Base-by-base conservation (phyloP, 371 early-diverging fungal genomes). In the Rhizopus delemar region DNA sequence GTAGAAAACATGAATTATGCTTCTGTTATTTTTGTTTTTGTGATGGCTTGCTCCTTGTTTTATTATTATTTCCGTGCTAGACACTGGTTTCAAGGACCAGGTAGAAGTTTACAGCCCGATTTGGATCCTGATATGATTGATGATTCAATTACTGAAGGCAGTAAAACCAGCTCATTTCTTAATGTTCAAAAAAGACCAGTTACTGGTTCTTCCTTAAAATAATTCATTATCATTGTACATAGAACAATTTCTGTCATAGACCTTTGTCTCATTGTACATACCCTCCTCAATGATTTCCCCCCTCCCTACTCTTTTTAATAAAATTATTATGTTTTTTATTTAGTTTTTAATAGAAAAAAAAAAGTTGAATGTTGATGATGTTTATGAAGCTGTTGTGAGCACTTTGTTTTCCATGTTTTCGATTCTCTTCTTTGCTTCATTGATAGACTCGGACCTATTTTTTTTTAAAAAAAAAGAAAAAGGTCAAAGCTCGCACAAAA, bases 61-160 rank as follows among this genome's bases (percentile, higher is more conserved):
- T 85, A 85, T 56, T 85, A 75, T 59, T 68, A 71, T 16, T 53
- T 82, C 41, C 73, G 74, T 57, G 85, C 78, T 11, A 65, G 74
- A 9, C 65, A 77, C 49, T 85, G 83, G 83, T 80, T 80, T 63
- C 61, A 75, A 43, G 71, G 71, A 13, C 71, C 71, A 48, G 68
- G 77, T 33, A 70, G 66, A 45, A 68, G 70, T 32, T 8, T 65
- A 41, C 72, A 75, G 51, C 55, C 70, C 8, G 75, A 75, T 38
- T 62, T 68, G 46, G 32, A 46, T 36, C 56, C 56, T 11, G 56
- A 59, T 28, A 59, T 45, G 29, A 59, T 59, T 54, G 59, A 64
- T 38, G 59, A 64, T 46, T 46, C 59, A 4, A 53, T 59, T 51
- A 5, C 5, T 22, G 22, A 22, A 22, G 22, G 22, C 22, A 22